These are phyloP conservation scores for Rhizopus arrhizus DNA, from an alignment of 371 early-diverging fungal genomes.

Conservation along the genomic window DNA sequence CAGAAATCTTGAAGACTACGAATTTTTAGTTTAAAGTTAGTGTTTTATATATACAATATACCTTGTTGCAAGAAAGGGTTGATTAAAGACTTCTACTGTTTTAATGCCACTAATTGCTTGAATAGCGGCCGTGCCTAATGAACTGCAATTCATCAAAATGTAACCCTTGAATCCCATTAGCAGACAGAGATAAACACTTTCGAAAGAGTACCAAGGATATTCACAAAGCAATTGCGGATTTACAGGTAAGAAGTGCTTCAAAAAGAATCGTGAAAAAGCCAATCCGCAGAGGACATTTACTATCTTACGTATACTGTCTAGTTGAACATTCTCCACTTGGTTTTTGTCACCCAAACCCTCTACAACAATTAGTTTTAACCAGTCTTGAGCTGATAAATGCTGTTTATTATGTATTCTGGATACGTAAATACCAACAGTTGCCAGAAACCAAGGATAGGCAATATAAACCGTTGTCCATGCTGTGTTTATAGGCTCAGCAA, in stretches of 20 bases:
- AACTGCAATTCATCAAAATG: background rate
- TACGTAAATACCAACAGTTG: constrained; percentile 7
- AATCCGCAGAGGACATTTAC: background rate
- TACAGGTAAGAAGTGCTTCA: constrained; percentile 9
- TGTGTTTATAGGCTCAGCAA: background rate
- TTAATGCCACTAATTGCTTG: constrained; percentile 2
- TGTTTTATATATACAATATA: background rate
- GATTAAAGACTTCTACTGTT: constrained; percentile 5
- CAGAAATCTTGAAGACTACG: constrained; percentile 19
- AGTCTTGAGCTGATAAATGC: background rate
- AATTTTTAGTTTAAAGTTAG: background rate
- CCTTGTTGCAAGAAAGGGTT: constrained; percentile 17
- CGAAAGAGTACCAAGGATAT: constrained; percentile 7
- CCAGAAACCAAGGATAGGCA: constrained; percentile 14
- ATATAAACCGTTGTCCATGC: background rate
- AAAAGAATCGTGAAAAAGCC: background rate
- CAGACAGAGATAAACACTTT: constrained; percentile 5
- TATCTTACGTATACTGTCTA: background rate
- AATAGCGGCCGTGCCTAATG: background rate
- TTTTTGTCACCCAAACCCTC: background rate
- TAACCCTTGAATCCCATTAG: constrained; percentile 19
- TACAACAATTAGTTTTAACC: background rate
- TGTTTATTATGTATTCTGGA: constrained; percentile 9
- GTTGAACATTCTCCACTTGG: background rate
- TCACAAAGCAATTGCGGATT: background rate